Base-by-base conservation (phyloP, 106 monocot genomes). In the Dioscorea alata region DNA sequence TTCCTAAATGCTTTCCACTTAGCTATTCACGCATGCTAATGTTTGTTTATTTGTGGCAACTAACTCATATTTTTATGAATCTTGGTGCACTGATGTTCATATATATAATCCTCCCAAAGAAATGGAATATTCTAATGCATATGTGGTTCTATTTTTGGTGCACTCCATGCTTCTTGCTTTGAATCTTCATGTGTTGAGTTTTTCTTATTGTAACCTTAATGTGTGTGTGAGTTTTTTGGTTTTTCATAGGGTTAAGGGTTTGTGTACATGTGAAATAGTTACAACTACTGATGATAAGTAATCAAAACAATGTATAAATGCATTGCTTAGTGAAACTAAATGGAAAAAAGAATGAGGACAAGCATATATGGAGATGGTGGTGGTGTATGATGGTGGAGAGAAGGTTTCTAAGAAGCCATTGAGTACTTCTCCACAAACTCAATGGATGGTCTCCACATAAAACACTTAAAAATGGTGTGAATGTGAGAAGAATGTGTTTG, bases 381-480 rank as follows among this genome's bases (percentile, higher is more conserved):
- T 28, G 68, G 28, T 28, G 28, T 28, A 28, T 28, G 28, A 32
- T 54, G 68, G 68, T 68, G 53, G 68, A 68, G 54, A 18, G 13
- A 57, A 68, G 68, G 19, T 12, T 68, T 68, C 53, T n/a, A 57
- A 25, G 28, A n/a, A 32, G 54, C 25, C 42, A 68, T 68, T 16
- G 68, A 68, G 53, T 68, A 48, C 19, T 48, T 3, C 21, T 13
- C 25, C 42, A 31, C 22, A 18, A 48, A 8, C 56, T 6, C 7
- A 68, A 68, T 54, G 8, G 20, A 54, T 22, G 19, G 15, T 19
- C 15, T 54, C 15, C 15, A 4, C 18, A 54, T 5, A 18, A 8
- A 54, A 54, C 15, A 54, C 15, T 54, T 18, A 54, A 14, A 54
- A 16, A 54, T 16, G 15, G 54, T 54, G 54, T 54, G n/a, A 19